Base-by-base conservation (phyloP, 805 yeast species). In the Wickerhamomyces silvicola region DNA sequence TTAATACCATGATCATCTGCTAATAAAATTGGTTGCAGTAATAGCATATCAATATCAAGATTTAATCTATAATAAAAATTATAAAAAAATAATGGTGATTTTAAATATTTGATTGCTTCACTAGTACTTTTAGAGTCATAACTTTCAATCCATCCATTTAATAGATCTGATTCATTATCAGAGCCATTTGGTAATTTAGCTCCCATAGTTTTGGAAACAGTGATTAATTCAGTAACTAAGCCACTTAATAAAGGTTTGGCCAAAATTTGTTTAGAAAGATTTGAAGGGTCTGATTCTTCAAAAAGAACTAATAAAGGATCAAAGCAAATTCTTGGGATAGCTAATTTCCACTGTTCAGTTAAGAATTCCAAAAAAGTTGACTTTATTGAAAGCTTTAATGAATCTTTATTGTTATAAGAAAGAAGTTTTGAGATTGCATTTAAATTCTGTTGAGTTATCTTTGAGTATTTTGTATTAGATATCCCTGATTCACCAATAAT, bases 231-330 rank as follows among this genome's bases (percentile, higher is more conserved):
- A 31, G 71, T 68, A 37, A 85, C 75, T 28, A 86, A 62, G 3
- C 97, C 97, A 13, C 84, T 72, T 15, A 85, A 68, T 38, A 88
- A 65, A 8, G 96, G 97, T 53, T 84, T 84, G 18, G 94, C 90
- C 39, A 87, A 64, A 28, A 86, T 81, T 54, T 83, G 85, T 23
- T 66, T 60, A 21, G 68, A 61, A 32, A 88, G 64, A 31, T 68
- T 57, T 22, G 58, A 60, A 2, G 94, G 86, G 41, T 61, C 67
- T 5, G 81, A 75, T 36, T 73, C 70, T 56, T 86, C 95, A 48
- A 88, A 77, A 9, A 84, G 49, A 16, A 87, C 68, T 21, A 85
- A 64, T 27, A 87, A 61, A 5, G 95, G 86, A 54, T 81, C 83
- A 50, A 87, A 75, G 15, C 87, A 79, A 25, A 86, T 73, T 35